phyloP scores from a whole-genome alignment of 805 yeast genomes.

The Pachysolen tannophilus region DNA sequence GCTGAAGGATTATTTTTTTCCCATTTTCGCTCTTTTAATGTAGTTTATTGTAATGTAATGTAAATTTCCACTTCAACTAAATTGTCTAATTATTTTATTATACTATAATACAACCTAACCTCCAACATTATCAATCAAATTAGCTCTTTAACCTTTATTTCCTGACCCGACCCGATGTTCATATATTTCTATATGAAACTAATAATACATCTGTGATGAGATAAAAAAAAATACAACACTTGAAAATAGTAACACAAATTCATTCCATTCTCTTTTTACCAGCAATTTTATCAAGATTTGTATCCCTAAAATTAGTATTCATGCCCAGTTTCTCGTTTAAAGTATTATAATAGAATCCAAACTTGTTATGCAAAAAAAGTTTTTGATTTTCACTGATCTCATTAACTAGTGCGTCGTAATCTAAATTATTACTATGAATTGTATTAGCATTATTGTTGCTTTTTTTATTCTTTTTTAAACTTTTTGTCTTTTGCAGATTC shows the following conservation, averaged over 20 bases:
- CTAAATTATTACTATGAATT: background rate
- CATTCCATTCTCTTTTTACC: too few species aligned
- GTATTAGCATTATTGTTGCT: background rate
- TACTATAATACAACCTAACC: too few species aligned
- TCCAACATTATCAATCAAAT: too few species aligned
- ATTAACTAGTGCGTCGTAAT: conserved; percentile 3
- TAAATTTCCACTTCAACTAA: background rate
- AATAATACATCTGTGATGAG: background rate
- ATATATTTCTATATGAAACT: background rate
- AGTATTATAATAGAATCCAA: conserved; percentile 9
- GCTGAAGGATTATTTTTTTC: background rate
- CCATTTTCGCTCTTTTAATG: background rate
- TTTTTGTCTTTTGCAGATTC: background rate
- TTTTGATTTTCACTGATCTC: conserved; percentile 7
- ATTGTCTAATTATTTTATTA: background rate
- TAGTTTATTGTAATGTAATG: too few species aligned
- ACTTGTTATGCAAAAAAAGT: conserved; percentile 6
- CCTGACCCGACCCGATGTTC: too few species aligned
- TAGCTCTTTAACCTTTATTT: too few species aligned
- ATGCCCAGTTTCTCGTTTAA: too few species aligned
- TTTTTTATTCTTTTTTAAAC: conserved; percentile 1
- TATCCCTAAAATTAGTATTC: too few species aligned
- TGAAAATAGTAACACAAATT: background rate
- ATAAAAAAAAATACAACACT: background rate
- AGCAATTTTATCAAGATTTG: too few species aligned